These are phyloP conservation scores for Falciphora oryzae DNA, from an alignment of 2,329 filamentous ascomycete species.

Conservation along the genomic window DNA sequence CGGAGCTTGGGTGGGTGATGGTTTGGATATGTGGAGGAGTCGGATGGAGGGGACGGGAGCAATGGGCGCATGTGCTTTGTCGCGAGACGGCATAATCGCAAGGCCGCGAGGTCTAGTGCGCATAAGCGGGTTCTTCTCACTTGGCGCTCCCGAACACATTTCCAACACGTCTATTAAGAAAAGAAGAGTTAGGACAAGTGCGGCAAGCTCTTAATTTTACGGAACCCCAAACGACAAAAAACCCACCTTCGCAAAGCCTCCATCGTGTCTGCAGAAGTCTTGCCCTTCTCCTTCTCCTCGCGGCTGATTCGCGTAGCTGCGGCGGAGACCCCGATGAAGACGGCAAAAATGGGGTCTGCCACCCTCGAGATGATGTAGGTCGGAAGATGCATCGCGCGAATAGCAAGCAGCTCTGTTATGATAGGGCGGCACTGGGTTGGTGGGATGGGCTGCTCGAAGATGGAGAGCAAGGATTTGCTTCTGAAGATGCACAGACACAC, in stretches of 20 bases:
- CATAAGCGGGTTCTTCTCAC: background rate
- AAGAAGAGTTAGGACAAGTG: background rate
- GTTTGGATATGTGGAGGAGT: background rate
- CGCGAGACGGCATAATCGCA: background rate
- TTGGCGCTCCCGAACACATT: background rate
- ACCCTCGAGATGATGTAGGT: conserved; percentile 56
- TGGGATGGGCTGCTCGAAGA: background rate
- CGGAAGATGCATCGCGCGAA: conserved; percentile 41
- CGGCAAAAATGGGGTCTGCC: conserved; percentile 53
- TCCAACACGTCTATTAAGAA: background rate
- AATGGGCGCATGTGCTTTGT: background rate
- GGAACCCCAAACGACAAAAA: background rate
- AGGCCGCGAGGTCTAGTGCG: too few species aligned
- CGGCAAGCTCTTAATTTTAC: too few species aligned
- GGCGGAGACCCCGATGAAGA: conserved; percentile 50
- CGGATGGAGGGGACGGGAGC: background rate
- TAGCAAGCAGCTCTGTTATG: background rate
- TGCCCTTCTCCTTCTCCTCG: conserved; percentile 54
- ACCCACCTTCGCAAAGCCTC: conserved; percentile 39
- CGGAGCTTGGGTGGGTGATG: too few species aligned
- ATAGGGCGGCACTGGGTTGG: too few species aligned
- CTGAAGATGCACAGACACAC: too few species aligned
- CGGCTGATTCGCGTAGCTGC: conserved; percentile 53
- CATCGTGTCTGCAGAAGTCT: conserved; percentile 43
- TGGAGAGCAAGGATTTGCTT: background rate